These are phyloP conservation scores for Puccinia hordei DNA, from an alignment of 1,284 basidiomycete species.

Conservation along the genomic window DNA sequence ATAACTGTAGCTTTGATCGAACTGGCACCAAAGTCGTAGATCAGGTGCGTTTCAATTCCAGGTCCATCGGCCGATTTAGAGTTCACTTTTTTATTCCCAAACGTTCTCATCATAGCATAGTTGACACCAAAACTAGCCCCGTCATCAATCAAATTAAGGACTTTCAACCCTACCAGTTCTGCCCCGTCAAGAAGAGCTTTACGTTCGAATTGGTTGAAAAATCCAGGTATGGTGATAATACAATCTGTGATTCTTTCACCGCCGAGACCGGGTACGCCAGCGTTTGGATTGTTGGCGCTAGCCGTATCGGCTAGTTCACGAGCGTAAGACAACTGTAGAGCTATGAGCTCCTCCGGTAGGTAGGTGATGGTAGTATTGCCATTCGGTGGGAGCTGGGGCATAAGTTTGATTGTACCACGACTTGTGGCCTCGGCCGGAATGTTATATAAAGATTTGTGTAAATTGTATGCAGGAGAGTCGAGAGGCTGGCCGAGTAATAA, in stretches of 20 bases:
- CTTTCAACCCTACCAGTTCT: constrained; percentile 81
- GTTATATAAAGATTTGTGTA: constrained; percentile 67
- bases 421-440: constrained; percentile 63
- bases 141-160: constrained; percentile 84
- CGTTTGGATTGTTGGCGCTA: constrained; percentile 61
- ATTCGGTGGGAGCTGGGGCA: constrained; percentile 28
- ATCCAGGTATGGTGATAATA: constrained; percentile 79
- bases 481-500: constrained; percentile 75
- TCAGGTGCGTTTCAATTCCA: constrained; percentile 74
- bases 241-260: constrained; percentile 76
- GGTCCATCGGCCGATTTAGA: constrained; percentile 36
- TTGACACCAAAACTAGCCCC: constrained; percentile 78
- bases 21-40: constrained; percentile 91
- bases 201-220: constrained; percentile 81
- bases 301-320: constrained; percentile 80
- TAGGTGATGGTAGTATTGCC: constrained; percentile 33
- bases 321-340: constrained; percentile 89
- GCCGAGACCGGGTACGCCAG: constrained; percentile 41
- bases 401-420: constrained; percentile 36
- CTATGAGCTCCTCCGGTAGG: constrained; percentile 86
- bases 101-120: constrained; percentile 92
- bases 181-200: constrained; percentile 86
- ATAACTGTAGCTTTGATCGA: constrained; percentile 84
- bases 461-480: constrained; percentile 66
- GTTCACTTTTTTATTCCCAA: constrained; percentile 61